Conservation (phyloP, 208 protist genomes). For the Lotmaria passim region DNA sequence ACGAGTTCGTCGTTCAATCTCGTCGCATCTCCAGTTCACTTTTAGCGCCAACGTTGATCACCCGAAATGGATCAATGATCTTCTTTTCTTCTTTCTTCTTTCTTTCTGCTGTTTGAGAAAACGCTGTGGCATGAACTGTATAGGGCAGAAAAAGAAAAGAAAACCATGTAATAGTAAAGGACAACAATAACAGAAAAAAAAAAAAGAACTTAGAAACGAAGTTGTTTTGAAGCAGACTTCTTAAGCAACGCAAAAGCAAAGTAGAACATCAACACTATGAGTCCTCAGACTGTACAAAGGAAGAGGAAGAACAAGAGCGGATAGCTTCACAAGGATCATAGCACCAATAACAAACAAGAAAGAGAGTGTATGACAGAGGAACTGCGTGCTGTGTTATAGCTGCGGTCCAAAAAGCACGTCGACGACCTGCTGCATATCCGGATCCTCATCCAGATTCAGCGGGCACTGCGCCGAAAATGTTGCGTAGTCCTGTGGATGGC, state of each 20-base stretch:
- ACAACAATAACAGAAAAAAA: not conserved
- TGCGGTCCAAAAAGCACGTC: slow-evolving; percentile 58
- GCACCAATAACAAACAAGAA: slow-evolving; percentile 1
- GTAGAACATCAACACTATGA: too few relatives aligned
- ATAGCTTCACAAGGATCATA: too few relatives aligned
- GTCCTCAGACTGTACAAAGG: too few relatives aligned
- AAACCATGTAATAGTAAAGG: not conserved
- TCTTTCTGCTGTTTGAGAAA: too few relatives aligned
- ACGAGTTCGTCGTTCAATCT: too few relatives aligned
- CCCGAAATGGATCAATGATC: too few relatives aligned
- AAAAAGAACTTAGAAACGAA: not conserved
- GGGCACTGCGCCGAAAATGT: slow-evolving; percentile 63
- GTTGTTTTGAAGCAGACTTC: not conserved
- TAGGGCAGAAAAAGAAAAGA: not conserved
- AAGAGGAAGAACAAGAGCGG: not conserved
- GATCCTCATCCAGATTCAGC: slow-evolving; percentile 63
- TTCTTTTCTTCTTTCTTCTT: too few relatives aligned
- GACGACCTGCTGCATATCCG: slow-evolving; percentile 67
- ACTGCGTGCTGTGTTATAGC: not conserved
- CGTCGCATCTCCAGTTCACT: too few relatives aligned
- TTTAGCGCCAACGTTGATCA: too few relatives aligned
- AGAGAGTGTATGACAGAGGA: slow-evolving; percentile 5
- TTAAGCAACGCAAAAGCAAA: not conserved
- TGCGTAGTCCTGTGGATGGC: slow-evolving; percentile 56
- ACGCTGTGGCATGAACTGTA: not conserved